These are phyloP conservation scores for Parascedosporium putredinis DNA, from an alignment of 2,329 filamentous ascomycete species.

Conservation along the genomic window DNA sequence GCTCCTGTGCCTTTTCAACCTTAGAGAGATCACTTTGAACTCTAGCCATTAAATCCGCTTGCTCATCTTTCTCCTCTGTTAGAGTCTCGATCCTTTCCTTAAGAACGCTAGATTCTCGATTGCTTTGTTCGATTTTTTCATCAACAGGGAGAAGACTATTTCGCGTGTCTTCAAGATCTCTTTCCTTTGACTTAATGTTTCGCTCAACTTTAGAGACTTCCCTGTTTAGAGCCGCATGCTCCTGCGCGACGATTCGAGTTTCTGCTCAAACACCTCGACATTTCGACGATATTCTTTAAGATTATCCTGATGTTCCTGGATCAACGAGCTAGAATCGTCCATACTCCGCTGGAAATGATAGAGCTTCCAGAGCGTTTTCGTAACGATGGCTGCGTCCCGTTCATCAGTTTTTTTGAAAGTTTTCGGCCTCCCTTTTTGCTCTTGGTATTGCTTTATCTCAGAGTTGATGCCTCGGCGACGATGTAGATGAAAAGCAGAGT, in stretches of 20 bases:
- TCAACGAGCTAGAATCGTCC: conserved; percentile 81
- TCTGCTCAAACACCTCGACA: conserved; percentile 72
- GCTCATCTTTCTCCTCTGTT: conserved; percentile 63
- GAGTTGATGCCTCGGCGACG: conserved; percentile 90
- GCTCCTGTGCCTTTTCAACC: conserved; percentile 81
- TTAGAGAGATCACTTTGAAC: conserved; percentile 69
- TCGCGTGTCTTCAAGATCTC: conserved; percentile 75
- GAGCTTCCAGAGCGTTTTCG: conserved; percentile 91
- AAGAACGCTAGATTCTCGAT: conserved; percentile 57
- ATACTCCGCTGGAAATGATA: conserved; percentile 92
- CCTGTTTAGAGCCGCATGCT: conserved; percentile 67
- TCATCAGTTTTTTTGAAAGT: conserved; percentile 90
- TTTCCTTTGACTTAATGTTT: conserved; percentile 75
- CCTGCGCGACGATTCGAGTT: conserved; percentile 70
- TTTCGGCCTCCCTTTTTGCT: conserved; percentile 92
- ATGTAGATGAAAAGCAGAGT: conserved; percentile 79
- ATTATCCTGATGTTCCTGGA: conserved; percentile 88
- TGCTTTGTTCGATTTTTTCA: conserved; percentile 78
- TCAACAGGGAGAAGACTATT: conserved; percentile 81
- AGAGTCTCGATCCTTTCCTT: conserved; percentile 60
- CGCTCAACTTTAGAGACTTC: conserved; percentile 76
- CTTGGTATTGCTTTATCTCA: conserved; percentile 94
- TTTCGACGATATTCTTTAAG: conserved; percentile 85
- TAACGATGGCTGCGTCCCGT: conserved; percentile 81
- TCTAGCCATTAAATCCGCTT: conserved; percentile 58